Conservation (phyloP, 2,329 filamentous ascomycete species). For the Fusarium pseudoanthophilum region DNA sequence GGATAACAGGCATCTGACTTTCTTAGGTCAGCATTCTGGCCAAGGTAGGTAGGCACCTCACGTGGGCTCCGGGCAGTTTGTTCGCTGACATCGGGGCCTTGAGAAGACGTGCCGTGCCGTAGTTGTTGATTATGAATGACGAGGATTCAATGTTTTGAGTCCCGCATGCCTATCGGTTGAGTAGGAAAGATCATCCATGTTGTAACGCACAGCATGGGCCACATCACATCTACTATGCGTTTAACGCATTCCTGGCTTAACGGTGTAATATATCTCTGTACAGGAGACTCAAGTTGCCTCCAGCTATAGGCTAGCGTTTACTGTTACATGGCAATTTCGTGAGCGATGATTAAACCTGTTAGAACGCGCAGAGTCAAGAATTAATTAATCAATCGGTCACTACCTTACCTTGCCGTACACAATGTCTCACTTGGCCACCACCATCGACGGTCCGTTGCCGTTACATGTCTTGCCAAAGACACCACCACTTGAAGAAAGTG, state of each 20-base stretch:
- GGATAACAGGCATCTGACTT: constrained; percentile 17
- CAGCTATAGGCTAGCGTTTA: not conserved
- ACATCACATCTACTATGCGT: not conserved
- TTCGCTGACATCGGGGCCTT: constrained; percentile 40
- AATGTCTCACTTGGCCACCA: constrained; percentile 27
- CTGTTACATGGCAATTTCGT: not conserved
- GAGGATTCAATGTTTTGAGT: not conserved
- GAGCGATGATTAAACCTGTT: not conserved
- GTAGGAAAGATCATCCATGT: not conserved
- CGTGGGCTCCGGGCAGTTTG: constrained; percentile 33
- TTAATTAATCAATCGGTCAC: constrained; percentile 17
- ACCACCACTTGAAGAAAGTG: constrained; percentile 9
- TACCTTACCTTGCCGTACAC: not conserved
- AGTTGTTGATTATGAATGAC: not conserved
- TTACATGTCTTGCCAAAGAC: constrained; percentile 38
- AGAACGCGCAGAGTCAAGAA: not conserved
- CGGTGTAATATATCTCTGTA: not conserved
- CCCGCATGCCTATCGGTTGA: not conserved
- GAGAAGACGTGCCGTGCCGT: constrained; percentile 2
- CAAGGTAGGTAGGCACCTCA: constrained; percentile 17
- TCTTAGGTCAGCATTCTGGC: constrained; percentile 22
- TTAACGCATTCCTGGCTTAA: not conserved
- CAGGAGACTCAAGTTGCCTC: not conserved
- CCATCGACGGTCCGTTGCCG: constrained; percentile 25
- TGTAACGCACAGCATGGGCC: not conserved